A percentile compares a stretch with the other conserved stretches of the same genome.
phyloP scores from a whole-genome alignment of 2,329 filamentous ascomycete species.

The Allantophomopsis cytisporea region DNA sequence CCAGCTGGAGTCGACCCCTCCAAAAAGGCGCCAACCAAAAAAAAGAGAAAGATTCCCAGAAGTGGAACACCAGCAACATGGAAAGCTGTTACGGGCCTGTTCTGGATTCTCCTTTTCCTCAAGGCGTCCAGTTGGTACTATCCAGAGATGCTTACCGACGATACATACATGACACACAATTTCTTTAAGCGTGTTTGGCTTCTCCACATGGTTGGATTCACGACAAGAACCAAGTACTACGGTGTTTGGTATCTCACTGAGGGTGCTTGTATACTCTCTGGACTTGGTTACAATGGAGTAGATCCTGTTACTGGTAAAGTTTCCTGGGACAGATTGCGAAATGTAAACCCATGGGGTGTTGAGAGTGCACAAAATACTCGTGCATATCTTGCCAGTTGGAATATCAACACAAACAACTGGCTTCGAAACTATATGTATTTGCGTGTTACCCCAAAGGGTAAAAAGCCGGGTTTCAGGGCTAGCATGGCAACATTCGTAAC shows the following conservation, averaged over 20 bases:
- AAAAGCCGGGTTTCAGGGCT: conserved; percentile 91
- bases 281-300: conserved; percentile 87
- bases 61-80: conserved; percentile 73
- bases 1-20: conserved; percentile 69
- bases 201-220: conserved; percentile 73
- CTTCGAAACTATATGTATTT: conserved; percentile 92
- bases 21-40: conserved; percentile 74
- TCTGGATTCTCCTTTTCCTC: conserved; percentile 72
- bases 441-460: conserved; percentile 84
- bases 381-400: conserved; percentile 85
- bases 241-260: conserved; percentile 91
- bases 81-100: conserved; percentile 60
- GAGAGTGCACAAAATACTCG: conserved; percentile 91
- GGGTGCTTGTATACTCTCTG: conserved; percentile 85
- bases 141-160: conserved; percentile 46
- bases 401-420: conserved; percentile 98
- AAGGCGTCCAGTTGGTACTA: conserved; percentile 57
- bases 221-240: conserved; percentile 85
- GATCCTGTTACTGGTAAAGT: conserved; percentile 75
- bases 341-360: conserved; percentile 75
- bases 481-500: conserved; percentile 90
- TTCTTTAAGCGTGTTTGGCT: conserved; percentile 64
- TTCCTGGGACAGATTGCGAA: conserved; percentile 80
- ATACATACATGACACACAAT: conserved; percentile 51
- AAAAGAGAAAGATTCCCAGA: conserved; percentile 83